Base-by-base conservation (phyloP, 352 stramenopile genomes). In the Globisporangium irregulare region DNA sequence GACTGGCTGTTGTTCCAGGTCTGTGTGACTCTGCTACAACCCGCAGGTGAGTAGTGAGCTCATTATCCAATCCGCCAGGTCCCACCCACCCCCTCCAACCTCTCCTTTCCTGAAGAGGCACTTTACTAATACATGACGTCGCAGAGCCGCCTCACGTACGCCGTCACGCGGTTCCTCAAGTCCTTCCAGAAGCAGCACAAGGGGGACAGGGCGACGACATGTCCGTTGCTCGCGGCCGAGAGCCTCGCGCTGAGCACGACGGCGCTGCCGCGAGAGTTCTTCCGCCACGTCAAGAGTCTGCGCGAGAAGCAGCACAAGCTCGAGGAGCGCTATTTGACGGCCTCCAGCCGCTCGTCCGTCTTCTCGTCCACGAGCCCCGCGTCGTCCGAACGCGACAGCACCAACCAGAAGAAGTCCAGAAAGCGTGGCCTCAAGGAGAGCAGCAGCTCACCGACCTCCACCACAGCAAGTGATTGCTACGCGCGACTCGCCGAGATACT, bases 111-210 rank as follows among this genome's bases (percentile, higher is more conserved):
- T 48, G 15, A n/a, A 48, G 4, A 48, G 41, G 41, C 15, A 15
- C 36, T 43, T 6, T 15, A 4, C 36, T 43, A 3, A 18, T 14
- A 43, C 4, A 70, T 61, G 57, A 7, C 81, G 68, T 18, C 77
- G 8, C 69, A 83, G 43, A 51, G 43, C 55, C 65, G 73, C 27
- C 58, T 87, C 59, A 84, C 77, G 62, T 75, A 73, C 64, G 71
- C 75, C 1, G 71, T 87, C 63, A 62, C 71, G 66, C 69, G 73
- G 41, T 68, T 87, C 25, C 46, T 85, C 65, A 72, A 73, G 24
- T 66, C 77, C 14, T 81, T 87, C 66, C 76, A 84, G 54, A 74
- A 70, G 43, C 73, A 72, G 38, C 66, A 70, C 56, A 63, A 59
- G 24, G 63, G 22, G 32, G 41, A 68, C 64, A 24, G 64, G 5